Conservation (phyloP, 768 basidiomycete species). For the Hypsizygus marmoreus region DNA sequence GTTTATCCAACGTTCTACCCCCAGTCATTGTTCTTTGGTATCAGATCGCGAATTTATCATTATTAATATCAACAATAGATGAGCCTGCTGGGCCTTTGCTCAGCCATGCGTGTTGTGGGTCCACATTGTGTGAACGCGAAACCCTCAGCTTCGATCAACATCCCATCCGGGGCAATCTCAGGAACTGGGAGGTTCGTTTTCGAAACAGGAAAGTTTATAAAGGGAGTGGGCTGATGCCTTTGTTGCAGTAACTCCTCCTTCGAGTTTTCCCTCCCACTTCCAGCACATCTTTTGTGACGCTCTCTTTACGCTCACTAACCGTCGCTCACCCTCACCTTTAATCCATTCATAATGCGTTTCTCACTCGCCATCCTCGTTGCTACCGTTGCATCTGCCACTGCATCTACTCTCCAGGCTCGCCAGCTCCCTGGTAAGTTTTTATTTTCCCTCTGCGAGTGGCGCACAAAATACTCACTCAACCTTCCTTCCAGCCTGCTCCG, state of each 20-base stretch:
- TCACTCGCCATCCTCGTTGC: constrained; percentile 40
- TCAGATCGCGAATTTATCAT: background rate
- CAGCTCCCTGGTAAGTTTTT: constrained; percentile 40
- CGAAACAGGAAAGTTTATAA: constrained; percentile 8
- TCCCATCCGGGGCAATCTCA: background rate
- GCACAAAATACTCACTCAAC: background rate
- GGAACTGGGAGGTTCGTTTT: background rate
- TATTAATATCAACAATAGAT: background rate
- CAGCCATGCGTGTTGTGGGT: background rate
- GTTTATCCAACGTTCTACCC: too few species aligned
- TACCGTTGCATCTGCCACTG: constrained; percentile 41
- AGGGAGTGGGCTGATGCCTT: background rate
- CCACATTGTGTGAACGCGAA: too few species aligned
- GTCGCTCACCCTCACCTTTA: background rate
- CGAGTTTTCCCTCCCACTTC: constrained; percentile 7
- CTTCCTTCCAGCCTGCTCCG: constrained; percentile 48
- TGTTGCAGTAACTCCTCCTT: constrained; percentile 10
- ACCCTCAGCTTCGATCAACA: background rate
- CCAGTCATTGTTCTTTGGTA: constrained; percentile 8
- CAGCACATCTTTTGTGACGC: background rate
- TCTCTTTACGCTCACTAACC: background rate
- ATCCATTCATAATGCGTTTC: constrained; percentile 53
- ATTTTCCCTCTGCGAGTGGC: background rate
- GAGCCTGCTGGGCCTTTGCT: too few species aligned
- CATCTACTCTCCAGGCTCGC: constrained; percentile 34